Evolutionary conservation across 2,329 filamentous ascomycete genomes (phyloP), one percentile per base, ranked within the genome.

Genomic region (Diplodia scrobiculata): DNA sequence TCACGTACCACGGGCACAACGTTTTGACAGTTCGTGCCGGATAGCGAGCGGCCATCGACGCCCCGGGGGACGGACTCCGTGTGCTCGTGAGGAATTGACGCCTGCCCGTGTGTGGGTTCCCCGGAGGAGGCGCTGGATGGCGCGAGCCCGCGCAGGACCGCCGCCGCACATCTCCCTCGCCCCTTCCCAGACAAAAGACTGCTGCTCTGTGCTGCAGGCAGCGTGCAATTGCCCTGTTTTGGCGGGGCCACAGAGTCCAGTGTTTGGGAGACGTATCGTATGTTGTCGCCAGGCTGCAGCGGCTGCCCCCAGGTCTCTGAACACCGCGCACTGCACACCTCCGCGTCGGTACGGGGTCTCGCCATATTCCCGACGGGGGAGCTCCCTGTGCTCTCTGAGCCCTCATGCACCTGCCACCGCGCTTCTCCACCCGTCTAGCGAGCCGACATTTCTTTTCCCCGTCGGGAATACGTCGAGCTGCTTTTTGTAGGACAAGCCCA

Each of bases 11-110:
- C 38, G 34, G 52, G 52, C 52, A 65, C 32, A 41, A 32, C 53
- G 38, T 65, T 58, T 65, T 65, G 63, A 54, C 63, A 65, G 52
- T 58, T 47, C 53, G 29, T 55, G 25, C 51, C 52, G 51, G 63
- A 45, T 14, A 2, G 52, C 32, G 17, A 21, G 32, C 17, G 29
- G 51, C 27, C 32, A 10, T n/a, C 10, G 51, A 19, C 17, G 19
- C 63, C 10, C 36, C n/a, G 38, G 52, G 11, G 27, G 41, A 36
- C 29, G 13, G 55, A 50, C 58, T 27, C 58, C 34, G 29, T 14
- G 55, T 36, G n/a, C 36, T 21, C 55, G 19, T 62, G 58, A 36
- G 58, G 58, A 62, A 62, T 36, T 36, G n/a, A 21, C 5, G 38
- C 11, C 21, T 47, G 55, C 14, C 17, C 6, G 17, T 9, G 25